These are phyloP conservation scores for Myriosclerotinia curreyana DNA, from an alignment of 2,329 filamentous ascomycete genomes.

Conservation along the genomic window DNA sequence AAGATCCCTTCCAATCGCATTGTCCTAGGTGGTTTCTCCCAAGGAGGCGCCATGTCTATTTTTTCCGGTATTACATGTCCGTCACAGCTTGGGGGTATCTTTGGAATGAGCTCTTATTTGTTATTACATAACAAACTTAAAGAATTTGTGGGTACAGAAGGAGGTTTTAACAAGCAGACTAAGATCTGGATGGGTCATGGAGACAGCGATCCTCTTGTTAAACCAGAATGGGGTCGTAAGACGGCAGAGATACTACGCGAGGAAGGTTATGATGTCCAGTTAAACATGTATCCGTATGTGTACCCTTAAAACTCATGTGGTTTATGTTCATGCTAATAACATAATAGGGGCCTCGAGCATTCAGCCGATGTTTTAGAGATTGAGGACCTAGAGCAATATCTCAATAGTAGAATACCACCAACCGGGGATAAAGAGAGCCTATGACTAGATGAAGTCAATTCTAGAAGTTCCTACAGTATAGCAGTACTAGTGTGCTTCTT, in stretches of 20 bases:
- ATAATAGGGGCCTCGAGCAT: constrained; percentile 64
- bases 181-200: constrained; percentile 90
- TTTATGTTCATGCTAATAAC: neutral
- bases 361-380: constrained; percentile 76
- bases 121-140: constrained; percentile 65
- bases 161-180: constrained; percentile 66
- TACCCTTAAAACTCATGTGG: neutral
- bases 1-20: constrained; percentile 82
- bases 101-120: constrained; percentile 81
- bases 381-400: constrained; percentile 69
- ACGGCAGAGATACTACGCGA: constrained; percentile 66
- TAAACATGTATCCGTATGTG: constrained; percentile 71
- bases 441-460: constrained; percentile 27
- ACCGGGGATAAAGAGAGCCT: constrained; percentile 39
- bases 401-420: constrained; percentile 48
- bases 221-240: constrained; percentile 62
- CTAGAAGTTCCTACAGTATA: neutral
- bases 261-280: constrained; percentile 69
- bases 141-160: constrained; percentile 51
- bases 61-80: constrained; percentile 72
- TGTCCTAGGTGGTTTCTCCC: constrained; percentile 78
- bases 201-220: constrained; percentile 70
- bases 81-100: constrained; percentile 79
- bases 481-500: constrained; percentile 16
- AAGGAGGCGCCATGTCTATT: constrained; percentile 85